These are phyloP conservation scores for Rosa lucieae DNA, from an alignment of 306 rosid genomes.

Conservation along the genomic window DNA sequence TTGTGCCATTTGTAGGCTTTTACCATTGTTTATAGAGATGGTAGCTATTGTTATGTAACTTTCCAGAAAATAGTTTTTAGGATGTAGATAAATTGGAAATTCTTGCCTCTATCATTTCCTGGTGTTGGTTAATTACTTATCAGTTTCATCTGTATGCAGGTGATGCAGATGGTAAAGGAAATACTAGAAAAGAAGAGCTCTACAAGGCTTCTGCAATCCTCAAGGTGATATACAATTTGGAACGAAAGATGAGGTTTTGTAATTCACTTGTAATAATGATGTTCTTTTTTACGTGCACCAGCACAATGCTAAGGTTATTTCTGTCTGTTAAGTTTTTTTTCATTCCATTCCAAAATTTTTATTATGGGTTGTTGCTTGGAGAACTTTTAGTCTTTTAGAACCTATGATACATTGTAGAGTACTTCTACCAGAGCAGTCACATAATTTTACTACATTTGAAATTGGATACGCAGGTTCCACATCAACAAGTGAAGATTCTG, in stretches of 20 bases:
- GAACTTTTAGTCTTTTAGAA: no score
- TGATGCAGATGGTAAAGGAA: slow-evolving; percentile 77
- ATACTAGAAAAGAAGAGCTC: slow-evolving; percentile 68
- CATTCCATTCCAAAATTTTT: background rate
- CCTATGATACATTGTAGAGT: no score
- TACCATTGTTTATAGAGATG: no score
- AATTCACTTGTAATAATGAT: background rate
- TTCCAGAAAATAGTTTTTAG: background rate
- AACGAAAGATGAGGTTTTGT: slow-evolving; percentile 11
- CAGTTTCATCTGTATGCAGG: slow-evolving; percentile 41
- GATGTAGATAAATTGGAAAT: background rate
- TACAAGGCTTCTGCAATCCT: slow-evolving; percentile 76
- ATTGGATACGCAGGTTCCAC: slow-evolving; percentile 52
- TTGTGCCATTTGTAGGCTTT: background rate
- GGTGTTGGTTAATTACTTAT: background rate
- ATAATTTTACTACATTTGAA: slow-evolving; percentile 20
- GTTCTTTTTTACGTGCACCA: background rate
- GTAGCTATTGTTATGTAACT: background rate
- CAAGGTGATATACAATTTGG: slow-evolving; percentile 54
- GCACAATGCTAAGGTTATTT: background rate
- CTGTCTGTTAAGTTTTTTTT: background rate
- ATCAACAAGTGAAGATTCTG: slow-evolving; percentile 61
- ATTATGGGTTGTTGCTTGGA: no score
- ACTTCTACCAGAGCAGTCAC: slow-evolving; percentile 12
- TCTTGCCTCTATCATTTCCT: background rate